Percentiles rank a stretch among this genome's conserved stretches.
These are phyloP conservation scores for Heterobasidion annosum DNA, from an alignment of 1,284 basidiomycete species.

Conservation along the genomic window DNA sequence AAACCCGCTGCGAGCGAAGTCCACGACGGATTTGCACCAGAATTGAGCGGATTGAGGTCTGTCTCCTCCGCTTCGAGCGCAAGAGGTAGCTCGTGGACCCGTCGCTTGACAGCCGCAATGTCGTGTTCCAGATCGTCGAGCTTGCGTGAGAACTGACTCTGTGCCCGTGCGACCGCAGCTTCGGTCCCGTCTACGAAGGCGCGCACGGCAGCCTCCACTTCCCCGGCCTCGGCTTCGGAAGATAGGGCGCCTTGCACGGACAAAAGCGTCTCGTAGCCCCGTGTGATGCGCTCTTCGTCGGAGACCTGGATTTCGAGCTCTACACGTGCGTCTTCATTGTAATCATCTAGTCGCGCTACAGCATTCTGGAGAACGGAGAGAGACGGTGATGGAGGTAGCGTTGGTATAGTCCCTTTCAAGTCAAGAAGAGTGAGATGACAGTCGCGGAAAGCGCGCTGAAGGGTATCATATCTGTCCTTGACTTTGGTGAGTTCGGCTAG, in stretches of 20 bases:
- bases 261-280: constrained; percentile 68
- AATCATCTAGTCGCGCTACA: constrained; percentile 66
- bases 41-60: background rate
- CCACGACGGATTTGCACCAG: constrained; percentile 30
- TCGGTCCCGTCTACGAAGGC: constrained; percentile 50
- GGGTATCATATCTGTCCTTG: constrained; percentile 47
- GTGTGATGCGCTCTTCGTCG: constrained; percentile 65
- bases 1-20: constrained; percentile 44
- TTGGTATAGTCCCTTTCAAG: constrained; percentile 33
- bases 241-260: constrained; percentile 44
- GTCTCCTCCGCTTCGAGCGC: constrained; percentile 10
- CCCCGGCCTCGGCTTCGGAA: constrained; percentile 23
- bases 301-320: constrained; percentile 79
- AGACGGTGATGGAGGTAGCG: constrained; percentile 11
- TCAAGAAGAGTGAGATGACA: constrained; percentile 58
- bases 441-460: constrained; percentile 59
- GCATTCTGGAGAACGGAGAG: constrained; percentile 41
- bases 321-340: constrained; percentile 76
- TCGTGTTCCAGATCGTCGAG: constrained; percentile 77
- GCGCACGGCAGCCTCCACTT: constrained; percentile 43
- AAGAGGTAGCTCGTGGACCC: constrained; percentile 34
- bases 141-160: constrained; percentile 45
- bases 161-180: constrained; percentile 34
- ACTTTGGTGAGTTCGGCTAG: constrained; percentile 34
- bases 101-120: constrained; percentile 56